Conservation (phyloP, 2,329 filamentous ascomycete species). For the Chaetoscypha palmicola region DNA sequence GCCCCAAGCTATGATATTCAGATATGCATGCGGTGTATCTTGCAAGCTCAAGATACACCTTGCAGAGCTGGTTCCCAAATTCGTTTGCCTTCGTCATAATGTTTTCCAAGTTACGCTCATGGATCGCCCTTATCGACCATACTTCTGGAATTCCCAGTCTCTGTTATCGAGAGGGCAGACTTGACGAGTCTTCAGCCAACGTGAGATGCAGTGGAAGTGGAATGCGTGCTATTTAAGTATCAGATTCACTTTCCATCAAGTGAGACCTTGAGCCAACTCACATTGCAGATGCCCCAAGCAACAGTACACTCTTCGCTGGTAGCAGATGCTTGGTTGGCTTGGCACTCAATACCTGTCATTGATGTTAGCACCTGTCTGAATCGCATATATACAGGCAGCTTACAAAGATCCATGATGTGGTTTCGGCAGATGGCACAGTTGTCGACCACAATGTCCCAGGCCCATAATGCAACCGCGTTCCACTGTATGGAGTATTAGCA, state of each 20-base stretch:
- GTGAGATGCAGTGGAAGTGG: slow-evolving; percentile 98
- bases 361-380: slow-evolving; percentile 3
- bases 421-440: slow-evolving; percentile 99
- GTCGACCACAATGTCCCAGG: slow-evolving; percentile 98
- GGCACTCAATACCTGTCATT: slow-evolving; percentile 79
- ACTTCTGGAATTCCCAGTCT: slow-evolving; percentile 99
- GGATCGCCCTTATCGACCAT: slow-evolving; percentile 55
- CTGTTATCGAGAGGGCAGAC: slow-evolving; percentile 96
- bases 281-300: slow-evolving; percentile 98
- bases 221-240: slow-evolving; percentile 71
- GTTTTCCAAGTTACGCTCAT: not conserved
- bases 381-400: slow-evolving; percentile 29
- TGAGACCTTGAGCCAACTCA: too few relatives aligned
- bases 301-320: slow-evolving; percentile 98
- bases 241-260: too few relatives aligned
- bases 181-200: slow-evolving; percentile 98
- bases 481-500: too few relatives aligned
- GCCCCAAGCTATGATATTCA: too few relatives aligned
- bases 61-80: too few relatives aligned
- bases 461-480: slow-evolving; percentile 98
- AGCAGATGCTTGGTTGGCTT: slow-evolving; percentile 95
- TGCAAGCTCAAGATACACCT: too few relatives aligned
- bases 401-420: slow-evolving; percentile 99
- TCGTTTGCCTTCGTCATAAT: not conserved
- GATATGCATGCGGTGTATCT: too few relatives aligned